Evolutionary conservation across 2,329 filamentous ascomycete genomes (phyloP).

Genomic region (Allantophomopsis lycopodina): DNA sequence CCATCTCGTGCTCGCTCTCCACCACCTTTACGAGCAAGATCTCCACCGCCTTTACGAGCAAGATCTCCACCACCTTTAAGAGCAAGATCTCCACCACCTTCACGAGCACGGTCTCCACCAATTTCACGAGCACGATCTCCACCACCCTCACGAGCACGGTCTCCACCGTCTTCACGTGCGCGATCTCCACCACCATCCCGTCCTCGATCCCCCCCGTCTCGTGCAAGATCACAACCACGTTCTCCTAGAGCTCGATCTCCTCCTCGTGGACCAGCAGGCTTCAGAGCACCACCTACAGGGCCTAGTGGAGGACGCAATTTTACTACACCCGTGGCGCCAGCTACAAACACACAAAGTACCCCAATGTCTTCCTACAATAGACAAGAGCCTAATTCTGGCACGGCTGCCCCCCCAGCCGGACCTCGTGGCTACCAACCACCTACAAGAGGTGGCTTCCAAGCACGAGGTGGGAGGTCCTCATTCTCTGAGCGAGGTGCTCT

Average conservation of each 20-base stretch:
- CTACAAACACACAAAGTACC: constrained; percentile 5
- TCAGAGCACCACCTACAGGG: constrained; percentile 16
- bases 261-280: constrained; percentile 16
- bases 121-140: constrained; percentile 12
- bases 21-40: constrained; percentile 6
- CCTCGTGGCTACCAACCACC: constrained; percentile 17
- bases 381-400: constrained; percentile 8
- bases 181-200: constrained; percentile 13
- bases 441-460: constrained; percentile 10
- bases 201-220: constrained; percentile 6
- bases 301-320: constrained; percentile 16
- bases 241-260: constrained; percentile 14
- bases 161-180: too few species aligned
- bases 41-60: constrained; percentile 9
- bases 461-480: constrained; percentile 14
- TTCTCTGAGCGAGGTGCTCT: constrained; percentile 8
- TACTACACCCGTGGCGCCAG: constrained; percentile 10
- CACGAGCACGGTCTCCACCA: too few species aligned
- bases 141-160: neutral
- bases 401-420: constrained; percentile 15
- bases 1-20: neutral
- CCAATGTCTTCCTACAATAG: constrained; percentile 9
- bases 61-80: too few species aligned
- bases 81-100: too few species aligned
- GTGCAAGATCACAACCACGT: constrained; percentile 1